A percentile compares a stretch with the other conserved stretches of the same genome.
These are phyloP conservation scores for Phalaenopsis equestris DNA, from an alignment of 106 monocot species.

Conservation along the genomic window DNA sequence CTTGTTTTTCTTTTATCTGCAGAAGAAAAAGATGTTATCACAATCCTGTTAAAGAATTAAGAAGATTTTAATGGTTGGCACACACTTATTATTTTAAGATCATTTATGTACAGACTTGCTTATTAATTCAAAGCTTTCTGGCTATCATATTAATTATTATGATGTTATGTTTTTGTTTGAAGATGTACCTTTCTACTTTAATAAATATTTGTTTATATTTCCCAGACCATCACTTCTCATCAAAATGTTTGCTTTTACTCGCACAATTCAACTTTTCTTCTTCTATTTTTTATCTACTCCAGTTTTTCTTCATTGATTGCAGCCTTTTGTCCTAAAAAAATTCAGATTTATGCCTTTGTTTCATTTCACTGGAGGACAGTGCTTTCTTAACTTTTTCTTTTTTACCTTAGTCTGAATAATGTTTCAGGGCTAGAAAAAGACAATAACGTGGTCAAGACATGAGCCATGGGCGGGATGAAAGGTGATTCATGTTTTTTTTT, in stretches of 20 bases:
- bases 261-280: not conserved
- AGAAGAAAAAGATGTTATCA: not conserved
- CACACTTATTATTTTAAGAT: not conserved
- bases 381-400: not conserved
- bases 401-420: slow-evolving; percentile 4
- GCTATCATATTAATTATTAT: not conserved
- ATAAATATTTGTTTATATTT: not conserved
- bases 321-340: not conserved
- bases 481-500: slow-evolving; percentile 17
- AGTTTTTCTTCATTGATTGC: not conserved
- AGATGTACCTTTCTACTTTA: not conserved
- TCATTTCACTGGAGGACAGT: not conserved
- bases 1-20: not conserved
- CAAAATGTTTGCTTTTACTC: not conserved
- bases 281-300: not conserved
- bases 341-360: slow-evolving; percentile 2
- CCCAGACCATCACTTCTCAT: not conserved
- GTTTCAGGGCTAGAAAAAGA: slow-evolving; percentile 6
- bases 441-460: slow-evolving; percentile 4
- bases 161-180: not conserved
- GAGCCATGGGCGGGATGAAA: slow-evolving; percentile 20
- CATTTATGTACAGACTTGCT: not conserved
- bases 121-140: not conserved
- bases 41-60: not conserved
- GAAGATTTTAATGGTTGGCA: not conserved